These are phyloP conservation scores for Quercus gilva DNA, from an alignment of 306 rosid genomes.

Conservation along the genomic window DNA sequence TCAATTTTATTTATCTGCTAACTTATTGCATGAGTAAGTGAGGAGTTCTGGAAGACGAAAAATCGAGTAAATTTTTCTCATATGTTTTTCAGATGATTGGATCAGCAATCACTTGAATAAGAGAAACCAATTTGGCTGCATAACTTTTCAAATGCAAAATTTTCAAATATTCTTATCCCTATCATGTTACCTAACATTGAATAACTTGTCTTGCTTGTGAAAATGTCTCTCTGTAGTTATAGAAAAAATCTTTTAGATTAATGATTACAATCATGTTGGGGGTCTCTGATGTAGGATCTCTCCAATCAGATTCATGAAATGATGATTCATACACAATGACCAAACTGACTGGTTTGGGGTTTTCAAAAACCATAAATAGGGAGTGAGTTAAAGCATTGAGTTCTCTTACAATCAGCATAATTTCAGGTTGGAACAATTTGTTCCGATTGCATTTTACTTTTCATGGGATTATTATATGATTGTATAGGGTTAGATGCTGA, in stretches of 20 bases:
- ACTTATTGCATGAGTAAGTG: not conserved
- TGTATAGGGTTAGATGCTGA: not conserved
- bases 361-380: not conserved
- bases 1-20: not conserved
- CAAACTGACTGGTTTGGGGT: too few species aligned
- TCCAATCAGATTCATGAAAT: not conserved
- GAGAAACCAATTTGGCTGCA: too few species aligned
- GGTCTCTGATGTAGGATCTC: not conserved
- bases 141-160: not conserved
- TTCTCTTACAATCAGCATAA: not conserved
- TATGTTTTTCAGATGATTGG: not conserved
- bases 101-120: not conserved
- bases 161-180: not conserved
- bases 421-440: not conserved
- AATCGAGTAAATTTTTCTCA: not conserved
- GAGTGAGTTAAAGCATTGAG: not conserved
- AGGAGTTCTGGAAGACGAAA: not conserved
- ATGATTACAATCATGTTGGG: not conserved
- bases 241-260: not conserved
- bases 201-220: not conserved
- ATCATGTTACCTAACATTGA: not conserved
- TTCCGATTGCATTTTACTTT: not conserved
- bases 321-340: not conserved
- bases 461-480: not conserved
- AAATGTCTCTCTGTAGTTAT: not conserved